A percentile compares a stretch with the other conserved stretches of the same genome.
Evolutionary conservation across 2,329 filamentous ascomycete species (phyloP).

Genomic region (Phoma herbarum): DNA sequence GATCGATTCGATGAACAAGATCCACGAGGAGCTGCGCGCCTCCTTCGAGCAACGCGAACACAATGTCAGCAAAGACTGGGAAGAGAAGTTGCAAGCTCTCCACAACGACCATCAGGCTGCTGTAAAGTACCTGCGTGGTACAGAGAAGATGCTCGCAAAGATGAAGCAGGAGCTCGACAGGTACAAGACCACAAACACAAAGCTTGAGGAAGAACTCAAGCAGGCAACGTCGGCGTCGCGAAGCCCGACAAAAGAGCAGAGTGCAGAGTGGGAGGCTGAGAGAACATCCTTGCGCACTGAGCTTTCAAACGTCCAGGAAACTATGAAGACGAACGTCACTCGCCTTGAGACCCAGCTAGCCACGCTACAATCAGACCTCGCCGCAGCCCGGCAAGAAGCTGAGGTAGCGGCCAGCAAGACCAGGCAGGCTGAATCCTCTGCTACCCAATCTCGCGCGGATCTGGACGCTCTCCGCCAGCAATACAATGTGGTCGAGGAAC

Average conservation of each 20-base stretch:
- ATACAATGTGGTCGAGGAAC: constrained; percentile 80
- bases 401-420: constrained; percentile 65
- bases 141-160: constrained; percentile 98
- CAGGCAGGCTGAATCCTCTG: constrained; percentile 63
- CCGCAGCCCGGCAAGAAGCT: constrained; percentile 71
- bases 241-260: constrained; percentile 54
- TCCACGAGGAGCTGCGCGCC: constrained; percentile 85
- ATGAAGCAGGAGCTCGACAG: constrained; percentile 97
- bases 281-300: constrained; percentile 72
- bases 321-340: constrained; percentile 70
- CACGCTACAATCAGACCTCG: constrained; percentile 74
- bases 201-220: constrained; percentile 84
- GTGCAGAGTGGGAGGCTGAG: constrained; percentile 78
- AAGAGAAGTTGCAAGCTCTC: constrained; percentile 90
- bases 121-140: constrained; percentile 97
- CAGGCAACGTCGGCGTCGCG: constrained; percentile 54
- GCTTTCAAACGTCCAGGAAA: constrained; percentile 73
- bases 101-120: constrained; percentile 98
- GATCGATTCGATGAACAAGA: constrained; percentile 76
- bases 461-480: constrained; percentile 84
- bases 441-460: constrained; percentile 68
- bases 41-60: constrained; percentile 81
- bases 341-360: constrained; percentile 77
- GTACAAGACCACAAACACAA: constrained; percentile 86
- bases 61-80: constrained; percentile 87